Conservation (phyloP, 2,329 filamentous ascomycete genomes). For the Neodidymelliopsis sp. region DNA sequence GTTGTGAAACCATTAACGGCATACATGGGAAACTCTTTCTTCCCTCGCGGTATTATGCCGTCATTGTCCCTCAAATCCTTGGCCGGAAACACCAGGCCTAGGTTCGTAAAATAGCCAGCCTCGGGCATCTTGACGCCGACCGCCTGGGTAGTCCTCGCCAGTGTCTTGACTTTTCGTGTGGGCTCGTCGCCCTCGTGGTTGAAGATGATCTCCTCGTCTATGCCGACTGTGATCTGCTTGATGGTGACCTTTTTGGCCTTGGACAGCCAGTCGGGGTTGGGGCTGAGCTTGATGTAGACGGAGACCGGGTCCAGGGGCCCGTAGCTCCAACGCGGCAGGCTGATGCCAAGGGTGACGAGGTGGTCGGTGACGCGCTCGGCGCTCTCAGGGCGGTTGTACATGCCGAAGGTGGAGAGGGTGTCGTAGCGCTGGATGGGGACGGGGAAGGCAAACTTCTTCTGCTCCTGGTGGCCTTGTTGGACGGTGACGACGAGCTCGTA, state of each 20-base stretch:
- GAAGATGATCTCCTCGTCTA: constrained; percentile 98
- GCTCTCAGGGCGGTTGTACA: constrained; percentile 97
- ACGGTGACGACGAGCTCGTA: constrained; percentile 97
- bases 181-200: constrained; percentile 98
- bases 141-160: constrained; percentile 82
- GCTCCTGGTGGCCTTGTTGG: constrained; percentile 84
- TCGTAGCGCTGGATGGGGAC: constrained; percentile 93
- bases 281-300: constrained; percentile 92
- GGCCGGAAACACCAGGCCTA: constrained; percentile 88
- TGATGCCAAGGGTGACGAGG: constrained; percentile 88
- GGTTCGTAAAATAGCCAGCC: constrained; percentile 89
- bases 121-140: constrained; percentile 88
- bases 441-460: constrained; percentile 90
- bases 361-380: constrained; percentile 88
- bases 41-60: constrained; percentile 84
- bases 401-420: constrained; percentile 96
- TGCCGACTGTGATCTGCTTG: constrained; percentile 88
- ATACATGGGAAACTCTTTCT: constrained; percentile 88
- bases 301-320: constrained; percentile 94
- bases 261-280: constrained; percentile 88
- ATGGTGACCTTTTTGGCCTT: constrained; percentile 94
- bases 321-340: constrained; percentile 94
- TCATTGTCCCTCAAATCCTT: constrained; percentile 88
- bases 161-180: constrained; percentile 83
- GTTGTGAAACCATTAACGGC: constrained; percentile 92